Evolutionary conservation across 805 yeast genomes (phyloP).

Genomic region (Yarrowia osloensis): DNA sequence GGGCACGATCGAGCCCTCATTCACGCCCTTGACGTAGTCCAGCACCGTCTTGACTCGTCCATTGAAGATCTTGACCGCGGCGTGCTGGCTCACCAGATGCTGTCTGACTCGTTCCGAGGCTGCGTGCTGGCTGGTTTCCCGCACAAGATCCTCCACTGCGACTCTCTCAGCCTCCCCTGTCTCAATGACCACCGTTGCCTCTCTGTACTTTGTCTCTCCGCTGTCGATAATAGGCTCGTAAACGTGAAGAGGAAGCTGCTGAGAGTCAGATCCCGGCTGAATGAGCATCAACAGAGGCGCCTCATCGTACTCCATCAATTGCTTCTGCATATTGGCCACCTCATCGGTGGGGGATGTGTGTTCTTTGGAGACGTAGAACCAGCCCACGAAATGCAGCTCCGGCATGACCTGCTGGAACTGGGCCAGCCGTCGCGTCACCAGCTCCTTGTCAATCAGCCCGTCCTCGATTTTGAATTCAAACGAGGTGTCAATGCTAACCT

Average conservation of each 20-base stretch:
- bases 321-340: slow-evolving; percentile 33
- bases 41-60: slow-evolving; percentile 43
- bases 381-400: slow-evolving; percentile 41
- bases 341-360: slow-evolving; percentile 24
- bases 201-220: slow-evolving; percentile 33
- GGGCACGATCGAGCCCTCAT: neutral
- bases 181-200: slow-evolving; percentile 36
- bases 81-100: slow-evolving; percentile 31
- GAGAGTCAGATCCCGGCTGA: slow-evolving; percentile 31
- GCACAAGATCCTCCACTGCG: slow-evolving; percentile 40
- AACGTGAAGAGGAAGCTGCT: slow-evolving; percentile 37
- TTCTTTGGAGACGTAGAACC: slow-evolving; percentile 38
- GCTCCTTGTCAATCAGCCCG: slow-evolving; percentile 37
- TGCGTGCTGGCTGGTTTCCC: slow-evolving; percentile 31
- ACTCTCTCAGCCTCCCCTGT: slow-evolving; percentile 41
- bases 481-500: slow-evolving; percentile 41
- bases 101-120: slow-evolving; percentile 28
- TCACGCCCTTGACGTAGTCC: slow-evolving; percentile 38
- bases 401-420: slow-evolving; percentile 38
- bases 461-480: slow-evolving; percentile 38
- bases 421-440: neutral
- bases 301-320: slow-evolving; percentile 34
- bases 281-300: slow-evolving; percentile 35
- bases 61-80: slow-evolving; percentile 48
- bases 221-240: slow-evolving; percentile 34